These are phyloP conservation scores for Auriscalpium vulgare DNA, from an alignment of 768 basidiomycete genomes.

Conservation along the genomic window DNA sequence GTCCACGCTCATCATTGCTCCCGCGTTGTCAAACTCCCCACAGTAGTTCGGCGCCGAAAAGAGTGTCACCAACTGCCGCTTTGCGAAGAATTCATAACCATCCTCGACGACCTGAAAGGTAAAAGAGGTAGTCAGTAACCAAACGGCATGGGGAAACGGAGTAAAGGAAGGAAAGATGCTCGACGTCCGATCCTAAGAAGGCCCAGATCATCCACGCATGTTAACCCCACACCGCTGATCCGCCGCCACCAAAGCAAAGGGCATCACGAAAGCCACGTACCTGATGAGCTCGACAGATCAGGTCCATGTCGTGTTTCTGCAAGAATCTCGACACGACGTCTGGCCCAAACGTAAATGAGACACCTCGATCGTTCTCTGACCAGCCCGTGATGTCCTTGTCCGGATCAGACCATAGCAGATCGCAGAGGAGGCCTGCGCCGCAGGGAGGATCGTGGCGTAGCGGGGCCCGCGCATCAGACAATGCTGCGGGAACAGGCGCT, in stretches of 20 bases:
- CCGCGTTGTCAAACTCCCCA: conserved; percentile 97
- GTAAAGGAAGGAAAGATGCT: not conserved
- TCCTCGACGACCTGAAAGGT: conserved; percentile 87
- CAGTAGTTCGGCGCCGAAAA: conserved; percentile 97
- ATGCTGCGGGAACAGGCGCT: not conserved
- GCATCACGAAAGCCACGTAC: conserved; percentile 34
- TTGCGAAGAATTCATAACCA: conserved; percentile 98
- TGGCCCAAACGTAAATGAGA: conserved; percentile 97
- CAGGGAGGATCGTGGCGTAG: conserved; percentile 4
- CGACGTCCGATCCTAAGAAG: not conserved
- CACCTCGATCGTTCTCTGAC: conserved; percentile 98
- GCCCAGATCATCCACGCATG: not conserved
- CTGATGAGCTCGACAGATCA: conserved; percentile 98
- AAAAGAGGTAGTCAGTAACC: not conserved
- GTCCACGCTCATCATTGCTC: conserved; percentile 99
- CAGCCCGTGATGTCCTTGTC: conserved; percentile 99
- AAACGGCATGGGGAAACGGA: not conserved
- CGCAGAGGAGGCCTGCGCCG: conserved; percentile 76
- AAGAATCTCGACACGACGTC: conserved; percentile 97
- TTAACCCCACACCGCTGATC: not conserved
- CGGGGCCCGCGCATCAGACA: not conserved
- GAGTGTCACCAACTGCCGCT: conserved; percentile 91
- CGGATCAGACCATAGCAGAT: conserved; percentile 97
- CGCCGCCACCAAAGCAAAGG: not conserved
- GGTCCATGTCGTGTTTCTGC: conserved; percentile 99